These are phyloP conservation scores for Lepidium aucheri DNA, from an alignment of 345 rosid genomes.

Conservation along the genomic window DNA sequence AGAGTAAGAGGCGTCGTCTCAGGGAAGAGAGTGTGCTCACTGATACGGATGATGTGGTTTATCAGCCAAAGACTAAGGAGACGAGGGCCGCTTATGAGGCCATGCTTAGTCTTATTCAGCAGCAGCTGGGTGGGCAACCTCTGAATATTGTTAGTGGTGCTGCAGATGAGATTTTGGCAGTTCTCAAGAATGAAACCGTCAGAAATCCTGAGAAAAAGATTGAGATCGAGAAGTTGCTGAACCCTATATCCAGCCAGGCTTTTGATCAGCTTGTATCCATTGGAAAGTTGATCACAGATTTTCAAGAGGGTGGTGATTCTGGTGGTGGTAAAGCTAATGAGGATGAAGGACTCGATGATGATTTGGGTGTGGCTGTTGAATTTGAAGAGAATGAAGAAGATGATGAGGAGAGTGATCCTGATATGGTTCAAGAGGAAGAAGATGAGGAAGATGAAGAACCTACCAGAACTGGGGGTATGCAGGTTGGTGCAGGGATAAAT, in stretches of 20 bases:
- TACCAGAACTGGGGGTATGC: conserved; percentile 58
- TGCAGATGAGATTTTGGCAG: conserved; percentile 90
- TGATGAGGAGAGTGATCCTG: conserved; percentile 85
- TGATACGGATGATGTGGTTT: conserved; percentile 74
- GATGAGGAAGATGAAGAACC: conserved; percentile 81
- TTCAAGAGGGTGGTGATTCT: conserved; percentile 54
- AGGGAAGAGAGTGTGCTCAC: conserved; percentile 74
- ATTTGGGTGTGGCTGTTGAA: conserved; percentile 88
- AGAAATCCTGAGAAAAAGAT: conserved; percentile 72
- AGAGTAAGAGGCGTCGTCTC: conserved; percentile 64
- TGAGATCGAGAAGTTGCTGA: conserved; percentile 76
- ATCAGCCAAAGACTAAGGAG: conserved; percentile 88
- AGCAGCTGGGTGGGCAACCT: conserved; percentile 87
- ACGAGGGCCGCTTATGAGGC: conserved; percentile 89
- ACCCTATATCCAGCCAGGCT: conserved; percentile 33
- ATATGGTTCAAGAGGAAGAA: conserved; percentile 78
- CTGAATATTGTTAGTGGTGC: conserved; percentile 74
- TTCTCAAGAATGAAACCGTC: conserved; percentile 59
- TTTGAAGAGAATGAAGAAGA: conserved; percentile 87
- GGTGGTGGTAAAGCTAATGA: conserved; percentile 42
- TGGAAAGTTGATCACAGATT: conserved; percentile 77
- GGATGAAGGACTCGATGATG: conserved; percentile 77
- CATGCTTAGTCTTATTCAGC: conserved; percentile 73
- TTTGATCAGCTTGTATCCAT: conserved; percentile 73
- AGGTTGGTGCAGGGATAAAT: conserved; percentile 72